Conservation (phyloP, 257 asterid species). For the Haberlea rhodopensis region DNA sequence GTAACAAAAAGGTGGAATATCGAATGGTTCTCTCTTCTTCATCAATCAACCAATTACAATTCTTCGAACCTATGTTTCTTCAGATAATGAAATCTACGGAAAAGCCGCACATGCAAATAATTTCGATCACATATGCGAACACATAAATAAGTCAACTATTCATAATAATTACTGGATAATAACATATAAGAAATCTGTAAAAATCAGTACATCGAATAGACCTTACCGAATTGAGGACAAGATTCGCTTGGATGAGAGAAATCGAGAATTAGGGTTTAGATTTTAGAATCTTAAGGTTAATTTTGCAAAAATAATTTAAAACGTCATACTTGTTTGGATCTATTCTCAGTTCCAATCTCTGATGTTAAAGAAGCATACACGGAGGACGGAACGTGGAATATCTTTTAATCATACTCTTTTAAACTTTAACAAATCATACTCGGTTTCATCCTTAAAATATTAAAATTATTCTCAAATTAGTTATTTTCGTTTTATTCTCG, state of each 20-base stretch:
- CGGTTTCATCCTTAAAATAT: no score
- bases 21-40: constrained; percentile 6
- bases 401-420: no score
- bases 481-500: no score
- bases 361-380: no score
- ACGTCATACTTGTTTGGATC: no score
- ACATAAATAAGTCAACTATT: background rate
- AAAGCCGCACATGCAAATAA: background rate
- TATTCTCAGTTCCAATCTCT: no score
- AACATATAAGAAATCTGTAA: background rate
- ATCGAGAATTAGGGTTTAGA: background rate
- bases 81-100: background rate
- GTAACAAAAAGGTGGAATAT: background rate
- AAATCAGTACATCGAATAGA: background rate
- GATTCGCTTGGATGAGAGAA: background rate
- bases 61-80: constrained; percentile 17
- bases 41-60: background rate
- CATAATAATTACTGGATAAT: background rate
- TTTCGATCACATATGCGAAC: background rate
- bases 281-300: background rate
- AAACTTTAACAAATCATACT: no score
- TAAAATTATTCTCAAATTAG: no score
- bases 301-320: no score
- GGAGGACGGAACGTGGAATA: no score
- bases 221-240: constrained; percentile 30